phyloP scores from a whole-genome alignment of 1,284 basidiomycete species.

The Ceratobasidium sp. region DNA sequence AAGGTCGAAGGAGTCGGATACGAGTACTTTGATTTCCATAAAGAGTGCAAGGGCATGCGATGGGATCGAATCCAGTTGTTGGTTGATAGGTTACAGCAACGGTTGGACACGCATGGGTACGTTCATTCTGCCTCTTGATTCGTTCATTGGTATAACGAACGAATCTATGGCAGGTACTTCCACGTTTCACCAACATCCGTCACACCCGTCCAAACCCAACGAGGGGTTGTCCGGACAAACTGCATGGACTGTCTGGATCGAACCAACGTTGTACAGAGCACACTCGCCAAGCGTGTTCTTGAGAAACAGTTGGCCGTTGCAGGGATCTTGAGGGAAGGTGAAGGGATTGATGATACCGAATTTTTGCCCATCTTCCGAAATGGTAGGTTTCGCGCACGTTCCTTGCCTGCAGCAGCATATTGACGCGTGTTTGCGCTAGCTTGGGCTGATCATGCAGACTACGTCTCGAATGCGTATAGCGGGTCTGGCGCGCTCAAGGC shows the following conservation, averaged over 20 bases:
- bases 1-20: conserved; percentile 70
- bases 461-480: conserved; percentile 89
- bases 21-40: conserved; percentile 98
- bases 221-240: conserved; percentile 79
- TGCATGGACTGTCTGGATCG: conserved; percentile 80
- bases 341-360: conserved; percentile 75
- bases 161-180: conserved; percentile 68
- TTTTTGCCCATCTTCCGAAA: conserved; percentile 88
- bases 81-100: conserved; percentile 78
- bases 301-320: conserved; percentile 78
- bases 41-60: conserved; percentile 93
- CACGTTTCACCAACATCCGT: conserved; percentile 60
- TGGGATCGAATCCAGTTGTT: conserved; percentile 92
- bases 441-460: conserved; percentile 98
- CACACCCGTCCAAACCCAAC: conserved; percentile 64
- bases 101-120: conserved; percentile 76
- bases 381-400: conserved; percentile 60
- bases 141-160: conserved; percentile 38
- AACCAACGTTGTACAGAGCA: conserved; percentile 95
- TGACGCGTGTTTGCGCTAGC: conserved; percentile 60
- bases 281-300: conserved; percentile 84
- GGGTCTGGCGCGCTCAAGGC: conserved; percentile 97
- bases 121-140: conserved; percentile 44
- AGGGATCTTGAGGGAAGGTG: conserved; percentile 73
- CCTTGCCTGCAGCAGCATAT: not conserved